Conservation (phyloP, 768 basidiomycete species). For the Naganishia vishniacii region DNA sequence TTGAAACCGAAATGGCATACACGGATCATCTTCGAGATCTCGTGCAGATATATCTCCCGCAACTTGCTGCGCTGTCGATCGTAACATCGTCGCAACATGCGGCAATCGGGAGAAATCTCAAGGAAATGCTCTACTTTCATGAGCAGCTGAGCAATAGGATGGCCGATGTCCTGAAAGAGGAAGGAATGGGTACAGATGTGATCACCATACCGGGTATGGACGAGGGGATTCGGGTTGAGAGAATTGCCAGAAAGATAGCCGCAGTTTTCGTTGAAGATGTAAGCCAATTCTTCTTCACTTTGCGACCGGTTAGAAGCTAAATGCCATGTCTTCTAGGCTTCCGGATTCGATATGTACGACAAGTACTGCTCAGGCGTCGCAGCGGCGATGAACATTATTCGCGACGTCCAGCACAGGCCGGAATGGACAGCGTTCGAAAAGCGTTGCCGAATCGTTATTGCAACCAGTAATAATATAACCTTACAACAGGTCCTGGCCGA, state of each 20-base stretch:
- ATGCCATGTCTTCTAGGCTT: constrained; percentile 53
- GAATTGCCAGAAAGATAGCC: constrained; percentile 38
- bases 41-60: constrained; percentile 52
- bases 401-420: constrained; percentile 60
- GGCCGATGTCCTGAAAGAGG: constrained; percentile 45
- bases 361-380: constrained; percentile 80
- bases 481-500: constrained; percentile 44
- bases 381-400: constrained; percentile 70
- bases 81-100: constrained; percentile 33
- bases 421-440: constrained; percentile 85
- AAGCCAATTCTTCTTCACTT: constrained; percentile 33
- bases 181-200: constrained; percentile 34
- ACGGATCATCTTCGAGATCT: constrained; percentile 69
- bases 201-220: constrained; percentile 7
- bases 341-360: constrained; percentile 72
- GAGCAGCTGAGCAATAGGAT: constrained; percentile 36
- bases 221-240: constrained; percentile 33
- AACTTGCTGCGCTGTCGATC: constrained; percentile 42
- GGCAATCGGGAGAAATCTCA: constrained; percentile 38
- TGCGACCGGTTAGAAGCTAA: constrained; percentile 32
- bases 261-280: constrained; percentile 46
- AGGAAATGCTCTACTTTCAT: constrained; percentile 41
- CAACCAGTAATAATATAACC: constrained; percentile 31
- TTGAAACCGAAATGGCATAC: constrained; percentile 79
- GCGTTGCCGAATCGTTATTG: constrained; percentile 60